Evolutionary conservation across 164 flowering plant genomes (phyloP), one percentile per base, ranked within the genome.

Genomic region (Aristolochia contorta): DNA sequence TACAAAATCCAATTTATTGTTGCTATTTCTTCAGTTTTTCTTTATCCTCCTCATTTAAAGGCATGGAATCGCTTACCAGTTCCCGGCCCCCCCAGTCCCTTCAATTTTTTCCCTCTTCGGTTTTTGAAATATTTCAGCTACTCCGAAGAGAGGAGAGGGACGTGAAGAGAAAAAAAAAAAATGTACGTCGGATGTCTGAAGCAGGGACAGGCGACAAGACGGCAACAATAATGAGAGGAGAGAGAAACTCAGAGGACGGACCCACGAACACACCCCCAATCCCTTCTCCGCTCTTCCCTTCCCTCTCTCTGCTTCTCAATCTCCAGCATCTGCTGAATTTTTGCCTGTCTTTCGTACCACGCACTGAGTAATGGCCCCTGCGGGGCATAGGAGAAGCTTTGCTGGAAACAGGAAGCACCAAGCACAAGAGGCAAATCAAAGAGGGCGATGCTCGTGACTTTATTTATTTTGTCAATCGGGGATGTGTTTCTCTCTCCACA

Each of bases 381-480:
- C 25, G 22, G n/a, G 56, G 0, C 2, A 22, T 53, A 15, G n/a
- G 56, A 53, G 30, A 27, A 27, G 20, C 16, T 21, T 23, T 8
- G 30, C 56, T 21, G 25, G 56, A 53, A 53, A 53, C 25, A 10
- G 43, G 43, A 37, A 37, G 12, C 9, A 3, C 12, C 43, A 37
- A 37, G 43, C 43, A 21, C 13, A 20, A 15, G 5, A 27, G 16
- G 30, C 16, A 30, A 53, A 53, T 53, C 56, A 21, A 53, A 22
- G 13, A 53, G 56, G 25, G 56, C 6, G 56, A 53, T 53, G 16
- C 56, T 53, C 56, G 56, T 53, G 56, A 53, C 56, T 53, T 53
- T 53, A 53, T 21, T 53, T 10, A 53, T 10, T 53, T n/a, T 37
- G 30, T 37, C 43, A 37, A 37, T 37, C 43, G 3, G 43, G 33